Evolutionary conservation across 371 early-diverging fungal genomes (phyloP), one percentile per base, ranked within the genome.

Genomic region (Lichtheimia ornata): DNA sequence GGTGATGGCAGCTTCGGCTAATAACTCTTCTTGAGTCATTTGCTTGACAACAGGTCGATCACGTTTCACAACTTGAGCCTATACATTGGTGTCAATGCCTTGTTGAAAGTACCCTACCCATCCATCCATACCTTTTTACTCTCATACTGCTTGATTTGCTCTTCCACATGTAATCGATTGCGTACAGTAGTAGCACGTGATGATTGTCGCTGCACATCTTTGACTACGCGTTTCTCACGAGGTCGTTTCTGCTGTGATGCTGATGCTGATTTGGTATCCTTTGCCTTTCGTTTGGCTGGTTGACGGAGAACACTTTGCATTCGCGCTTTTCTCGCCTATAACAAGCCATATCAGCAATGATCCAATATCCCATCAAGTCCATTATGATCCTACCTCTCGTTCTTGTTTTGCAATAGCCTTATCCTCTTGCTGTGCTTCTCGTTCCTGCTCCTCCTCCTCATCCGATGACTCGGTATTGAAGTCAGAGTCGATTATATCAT

Each of bases 401-500:
- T 81, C 87, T 44, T 81, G 80, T 25, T 66, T 61, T n/a, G 62
- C 75, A 7, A 86, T 73, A 28, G 76, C 65, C 20, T 69, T 71
- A 52, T 84, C 76, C 28, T 75, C 73, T 20, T 50, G 61, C 20
- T 75, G 71, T 11, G 81, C 87, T 49, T 82, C 79, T n/a, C 74
- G 76, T 15, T 77, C 78, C 17, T 78, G 76, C 51, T 73, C 79
- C 57, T 79, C 79, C 53, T 86, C 87, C 15, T 84, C 87, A 53
- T 86, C 87, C 12, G 82, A 81, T 35, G 81, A 81, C 52, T 82
- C 79, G 4, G 71, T 54, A 53, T 86, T 82, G 62, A 88, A 86
- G 50, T 86, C 88, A 45, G 88, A 86, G 67, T 88, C 88, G 0
- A 86, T 64, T 22, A 76, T 69, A 66, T 88, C 86, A 44, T 83